Evolutionary conservation across 148 eudicot species (phyloP), one percentile per base, ranked within the genome.

Genomic region (Selenicereus undatus): DNA sequence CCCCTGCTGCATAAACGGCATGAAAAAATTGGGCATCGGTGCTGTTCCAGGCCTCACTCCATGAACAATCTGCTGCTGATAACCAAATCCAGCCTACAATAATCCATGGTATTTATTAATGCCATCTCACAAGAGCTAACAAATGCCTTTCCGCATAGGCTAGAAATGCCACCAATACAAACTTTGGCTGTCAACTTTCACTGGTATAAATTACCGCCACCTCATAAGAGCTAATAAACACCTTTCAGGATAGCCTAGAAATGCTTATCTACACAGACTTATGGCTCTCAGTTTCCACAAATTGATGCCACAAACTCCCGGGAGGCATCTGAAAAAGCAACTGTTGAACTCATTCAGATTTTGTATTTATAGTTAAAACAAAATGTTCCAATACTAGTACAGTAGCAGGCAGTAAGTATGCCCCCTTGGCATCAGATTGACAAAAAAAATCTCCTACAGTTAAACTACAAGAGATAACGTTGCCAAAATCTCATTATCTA

Each of bases 21-120:
- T 60, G 75, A 85, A 95, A 82, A 88, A 95, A 80, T 95, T 95
- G 45, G 94, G 97, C 90, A 93, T 86, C 42, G 97, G 97, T 48
- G 77, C 91, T 10, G 91, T 90, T 66, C 93, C 98, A 8, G 97
- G 98, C 84, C 98, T 86, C 86, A 91, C 91, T 48, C 97, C 97
- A 78, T 95, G 97, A n/a, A 95, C 94, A 79, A 95, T 96, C 90
- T 95, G 98, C 89, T 95, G 98, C 83, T 95, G 98, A 85, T 93
- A 95, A 10, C 98, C 98, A 83, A 90, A 95, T 75, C 97, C 98
- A 89, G 90, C 93, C 98, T 94, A 74, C 29, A 79, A 79, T 17
- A 50, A 11, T 66, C 18, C 74, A 68, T n/a, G 13, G 27, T 11
- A 27, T 12, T 26, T 13, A n/a, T 66, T 66, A 66, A 66, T 27